Percentiles rank a stretch among this genome's conserved stretches.
Conservation (phyloP, 441 rosid genomes). For the Populus hybrid region DNA sequence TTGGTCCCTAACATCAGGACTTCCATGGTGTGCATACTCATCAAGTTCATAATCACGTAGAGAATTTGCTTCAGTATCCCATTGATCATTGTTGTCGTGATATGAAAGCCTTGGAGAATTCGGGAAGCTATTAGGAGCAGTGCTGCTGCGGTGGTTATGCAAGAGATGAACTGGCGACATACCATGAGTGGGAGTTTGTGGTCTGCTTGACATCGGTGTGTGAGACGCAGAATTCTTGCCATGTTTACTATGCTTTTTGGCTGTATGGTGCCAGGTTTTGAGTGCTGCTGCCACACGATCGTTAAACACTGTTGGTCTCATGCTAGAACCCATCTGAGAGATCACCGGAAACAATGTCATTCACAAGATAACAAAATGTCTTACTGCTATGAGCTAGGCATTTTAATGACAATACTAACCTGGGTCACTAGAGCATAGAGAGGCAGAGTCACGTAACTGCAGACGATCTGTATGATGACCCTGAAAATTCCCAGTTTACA, state of each 20-base stretch:
- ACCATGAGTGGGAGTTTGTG: slow-evolving; percentile 62
- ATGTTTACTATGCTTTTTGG: slow-evolving; percentile 66
- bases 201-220: slow-evolving; percentile 74
- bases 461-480: slow-evolving; percentile 68
- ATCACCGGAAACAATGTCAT: slow-evolving; percentile 6
- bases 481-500: slow-evolving; percentile 33
- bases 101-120: slow-evolving; percentile 43
- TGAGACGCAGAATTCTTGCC: slow-evolving; percentile 47
- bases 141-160: slow-evolving; percentile 43
- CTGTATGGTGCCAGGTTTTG: slow-evolving; percentile 71
- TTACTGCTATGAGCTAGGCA: background rate
- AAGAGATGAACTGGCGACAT: slow-evolving; percentile 85
- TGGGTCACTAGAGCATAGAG: slow-evolving; percentile 93
- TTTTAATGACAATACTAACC: slow-evolving; percentile 31
- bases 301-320: slow-evolving; percentile 83
- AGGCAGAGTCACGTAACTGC: slow-evolving; percentile 95
- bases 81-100: slow-evolving; percentile 29
- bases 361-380: background rate
- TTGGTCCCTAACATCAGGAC: slow-evolving; percentile 18
- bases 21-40: slow-evolving; percentile 16
- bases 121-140: slow-evolving; percentile 43
- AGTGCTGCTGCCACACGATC: slow-evolving; percentile 75
- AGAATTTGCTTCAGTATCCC: slow-evolving; percentile 50
- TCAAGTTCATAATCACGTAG: slow-evolving; percentile 26
- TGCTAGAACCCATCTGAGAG: slow-evolving; percentile 82